Conservation (phyloP, 495 filamentous ascomycete genomes). For the Lophiotrema nucula region DNA sequence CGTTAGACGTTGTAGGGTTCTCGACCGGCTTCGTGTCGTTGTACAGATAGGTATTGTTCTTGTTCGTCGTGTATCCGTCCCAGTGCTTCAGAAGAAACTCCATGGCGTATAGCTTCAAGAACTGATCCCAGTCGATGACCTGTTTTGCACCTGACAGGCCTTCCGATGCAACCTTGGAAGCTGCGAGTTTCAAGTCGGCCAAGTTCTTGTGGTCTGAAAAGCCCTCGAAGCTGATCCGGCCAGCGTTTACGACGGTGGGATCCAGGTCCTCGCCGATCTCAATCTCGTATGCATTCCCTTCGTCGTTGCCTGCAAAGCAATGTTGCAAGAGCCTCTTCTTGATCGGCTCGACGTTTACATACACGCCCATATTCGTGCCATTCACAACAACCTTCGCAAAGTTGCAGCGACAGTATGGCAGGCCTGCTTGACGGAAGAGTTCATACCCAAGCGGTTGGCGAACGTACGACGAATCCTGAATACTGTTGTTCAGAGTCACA, state of each 20-base stretch:
- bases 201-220: slow-evolving; percentile 9
- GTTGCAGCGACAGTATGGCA: slow-evolving; percentile 14
- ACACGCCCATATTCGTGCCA: slow-evolving; percentile 10
- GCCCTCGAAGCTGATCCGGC: slow-evolving; percentile 11
- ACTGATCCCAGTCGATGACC: slow-evolving; percentile 4
- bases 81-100: slow-evolving; percentile 15
- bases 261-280: slow-evolving; percentile 11
- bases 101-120: slow-evolving; percentile 6
- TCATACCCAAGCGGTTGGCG: slow-evolving; percentile 15
- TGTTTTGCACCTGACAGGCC: slow-evolving; percentile 4
- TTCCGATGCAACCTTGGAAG: slow-evolving; percentile 2
- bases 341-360: slow-evolving; percentile 14
- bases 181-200: slow-evolving; percentile 9
- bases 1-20: slow-evolving; percentile 1
- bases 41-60: slow-evolving; percentile 18
- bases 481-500: slow-evolving; percentile 10
- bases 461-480: slow-evolving; percentile 7
- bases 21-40: slow-evolving; percentile 9
- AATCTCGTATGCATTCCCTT: slow-evolving; percentile 17
- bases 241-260: not conserved
- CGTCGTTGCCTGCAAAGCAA: slow-evolving; percentile 12
- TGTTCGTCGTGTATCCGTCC: slow-evolving; percentile 14
- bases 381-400: slow-evolving; percentile 16
- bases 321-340: slow-evolving; percentile 13
- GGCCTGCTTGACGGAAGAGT: slow-evolving; percentile 9